Conservation (phyloP, 1,284 basidiomycete species). For the Paramarasmius palmivorus region DNA sequence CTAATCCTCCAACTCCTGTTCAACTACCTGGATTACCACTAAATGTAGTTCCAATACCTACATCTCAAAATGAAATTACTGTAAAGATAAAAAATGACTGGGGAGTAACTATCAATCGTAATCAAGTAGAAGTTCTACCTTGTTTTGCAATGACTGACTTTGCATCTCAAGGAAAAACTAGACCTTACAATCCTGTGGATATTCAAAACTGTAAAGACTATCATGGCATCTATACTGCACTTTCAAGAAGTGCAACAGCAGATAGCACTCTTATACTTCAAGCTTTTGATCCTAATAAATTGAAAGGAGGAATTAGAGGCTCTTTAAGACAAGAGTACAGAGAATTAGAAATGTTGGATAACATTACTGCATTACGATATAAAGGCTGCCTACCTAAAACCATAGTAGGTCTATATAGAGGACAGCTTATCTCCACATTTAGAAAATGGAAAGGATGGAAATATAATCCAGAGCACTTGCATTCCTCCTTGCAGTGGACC, state of each 20-base stretch:
- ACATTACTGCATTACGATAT: conserved; percentile 13
- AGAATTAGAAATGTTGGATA: conserved; percentile 17
- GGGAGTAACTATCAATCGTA: not conserved
- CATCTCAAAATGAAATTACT: not conserved
- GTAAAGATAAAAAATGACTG: not conserved
- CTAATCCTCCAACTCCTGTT: not conserved
- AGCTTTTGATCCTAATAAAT: conserved; percentile 9
- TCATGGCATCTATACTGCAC: conserved; percentile 11
- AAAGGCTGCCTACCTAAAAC: not conserved
- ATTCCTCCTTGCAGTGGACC: too few relatives aligned
- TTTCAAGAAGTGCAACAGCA: conserved; percentile 14
- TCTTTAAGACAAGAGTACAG: conserved; percentile 13
- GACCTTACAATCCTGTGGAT: conserved; percentile 13
- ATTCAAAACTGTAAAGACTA: conserved; percentile 11
- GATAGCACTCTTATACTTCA: conserved; percentile 15
- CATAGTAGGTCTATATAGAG: not conserved
- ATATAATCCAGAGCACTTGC: not conserved
- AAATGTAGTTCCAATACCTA: not conserved
- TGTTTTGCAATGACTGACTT: too few relatives aligned
- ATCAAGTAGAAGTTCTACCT: not conserved
- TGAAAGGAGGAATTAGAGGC: conserved; percentile 6
- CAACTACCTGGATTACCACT: too few relatives aligned
- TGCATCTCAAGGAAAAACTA: conserved; percentile 14
- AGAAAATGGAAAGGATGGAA: not conserved
- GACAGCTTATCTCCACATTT: not conserved